Evolutionary conservation across 2,329 filamentous ascomycete species (phyloP).

Genomic region (Herpotrichia juniperi): DNA sequence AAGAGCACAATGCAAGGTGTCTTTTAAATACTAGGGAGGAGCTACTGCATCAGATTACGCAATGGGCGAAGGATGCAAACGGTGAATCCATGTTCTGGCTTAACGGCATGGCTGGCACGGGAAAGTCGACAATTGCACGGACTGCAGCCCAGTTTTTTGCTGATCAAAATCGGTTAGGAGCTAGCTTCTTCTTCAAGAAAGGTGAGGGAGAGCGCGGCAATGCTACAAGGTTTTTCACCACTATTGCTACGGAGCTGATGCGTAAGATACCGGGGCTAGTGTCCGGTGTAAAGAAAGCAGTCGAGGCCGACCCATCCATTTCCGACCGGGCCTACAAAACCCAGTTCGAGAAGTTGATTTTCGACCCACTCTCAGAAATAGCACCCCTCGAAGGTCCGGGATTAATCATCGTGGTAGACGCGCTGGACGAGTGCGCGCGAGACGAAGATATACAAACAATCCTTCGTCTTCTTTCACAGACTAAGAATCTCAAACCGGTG

Average conservation of each 20-base stretch:
- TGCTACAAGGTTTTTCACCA: conserved; percentile 10
- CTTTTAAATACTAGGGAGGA: conserved; percentile 8
- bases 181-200: conserved; percentile 14
- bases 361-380: conserved; percentile 3
- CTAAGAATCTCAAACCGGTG: conserved; percentile 10
- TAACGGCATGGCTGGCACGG: conserved; percentile 31
- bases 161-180: conserved; percentile 2
- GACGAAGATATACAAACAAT: conserved; percentile 8
- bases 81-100: conserved; percentile 30
- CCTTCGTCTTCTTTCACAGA: conserved; percentile 17
- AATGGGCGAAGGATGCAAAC: conserved; percentile 15
- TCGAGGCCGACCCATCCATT: conserved; percentile 7
- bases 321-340: background rate
- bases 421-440: conserved; percentile 12
- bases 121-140: conserved; percentile 24
- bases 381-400: background rate
- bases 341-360: conserved; percentile 13
- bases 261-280: background rate
- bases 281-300: conserved; percentile 8
- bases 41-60: conserved; percentile 18
- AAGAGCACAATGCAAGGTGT: conserved; percentile 24
- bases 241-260: conserved; percentile 8
- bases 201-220: conserved; percentile 9
- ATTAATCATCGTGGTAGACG: conserved; percentile 10
- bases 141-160: conserved; percentile 17